Evolutionary conservation across 192 early-diverging fungal genomes (phyloP).

Genomic region (Coemansia sp.): DNA sequence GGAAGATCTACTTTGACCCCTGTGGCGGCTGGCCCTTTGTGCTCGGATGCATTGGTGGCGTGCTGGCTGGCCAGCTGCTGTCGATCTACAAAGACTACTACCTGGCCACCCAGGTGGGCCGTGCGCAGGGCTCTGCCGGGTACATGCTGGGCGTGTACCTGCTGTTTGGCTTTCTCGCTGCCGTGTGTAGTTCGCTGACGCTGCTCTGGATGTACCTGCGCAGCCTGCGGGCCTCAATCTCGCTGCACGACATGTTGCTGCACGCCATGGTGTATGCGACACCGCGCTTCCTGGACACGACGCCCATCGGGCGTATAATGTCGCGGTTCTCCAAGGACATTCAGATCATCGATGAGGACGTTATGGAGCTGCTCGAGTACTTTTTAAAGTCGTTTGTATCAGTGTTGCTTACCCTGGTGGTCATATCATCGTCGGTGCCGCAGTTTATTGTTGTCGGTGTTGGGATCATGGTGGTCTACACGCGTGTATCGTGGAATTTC

Average conservation of each 20-base stretch:
- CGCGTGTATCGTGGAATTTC: conserved; percentile 62
- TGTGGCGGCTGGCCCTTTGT: conserved; percentile 62
- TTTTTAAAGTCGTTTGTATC: conserved; percentile 55
- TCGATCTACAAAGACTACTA: conserved; percentile 57
- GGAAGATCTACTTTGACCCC: conserved; percentile 65
- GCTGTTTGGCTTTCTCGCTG: conserved; percentile 5
- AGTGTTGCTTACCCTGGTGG: conserved; percentile 54
- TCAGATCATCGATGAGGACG: conserved; percentile 66
- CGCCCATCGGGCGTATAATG: conserved; percentile 75
- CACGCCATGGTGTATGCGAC: conserved; percentile 63
- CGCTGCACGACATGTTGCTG: conserved; percentile 57
- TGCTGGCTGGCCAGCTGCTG: conserved; percentile 48
- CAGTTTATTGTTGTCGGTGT: conserved; percentile 65
- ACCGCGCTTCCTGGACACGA: conserved; percentile 80
- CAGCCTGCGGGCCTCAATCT: conserved; percentile 40
- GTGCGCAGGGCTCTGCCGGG: conserved; percentile 22
- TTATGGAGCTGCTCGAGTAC: conserved; percentile 54
- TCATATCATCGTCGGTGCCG: conserved; percentile 61
- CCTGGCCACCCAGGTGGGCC: conserved; percentile 21
- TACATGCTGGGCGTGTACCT: conserved; percentile 13
- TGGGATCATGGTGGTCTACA: conserved; percentile 57
- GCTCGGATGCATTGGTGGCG: conserved; percentile 47
- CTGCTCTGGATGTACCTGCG: conserved; percentile 18
- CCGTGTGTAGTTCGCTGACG: conserved; percentile 8
- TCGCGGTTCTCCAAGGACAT: conserved; percentile 83